Conservation (phyloP, 2,329 filamentous ascomycete genomes). For the Aspergillus nomiae region DNA sequence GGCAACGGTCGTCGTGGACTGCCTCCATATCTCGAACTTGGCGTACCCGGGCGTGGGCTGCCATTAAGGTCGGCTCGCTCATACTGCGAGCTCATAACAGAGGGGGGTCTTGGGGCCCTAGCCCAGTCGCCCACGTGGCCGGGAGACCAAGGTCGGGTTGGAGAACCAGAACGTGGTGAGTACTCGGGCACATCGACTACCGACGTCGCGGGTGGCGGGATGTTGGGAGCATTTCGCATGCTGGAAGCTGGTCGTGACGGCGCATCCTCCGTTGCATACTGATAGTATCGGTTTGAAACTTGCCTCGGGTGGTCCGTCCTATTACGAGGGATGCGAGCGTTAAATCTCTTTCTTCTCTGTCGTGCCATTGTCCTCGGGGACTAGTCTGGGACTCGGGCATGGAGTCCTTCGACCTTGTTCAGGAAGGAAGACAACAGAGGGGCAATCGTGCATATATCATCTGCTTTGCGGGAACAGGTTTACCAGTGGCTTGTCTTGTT, state of each 20-base stretch:
- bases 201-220: constrained; percentile 42
- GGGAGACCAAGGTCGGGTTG: constrained; percentile 56
- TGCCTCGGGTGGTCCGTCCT: constrained; percentile 16
- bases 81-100: constrained; percentile 66
- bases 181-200: constrained; percentile 39
- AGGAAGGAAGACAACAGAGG: not conserved
- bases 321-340: constrained; percentile 9
- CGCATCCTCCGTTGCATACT: constrained; percentile 22
- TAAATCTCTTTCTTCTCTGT: constrained; percentile 18
- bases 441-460: not conserved
- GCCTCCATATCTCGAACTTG: constrained; percentile 83
- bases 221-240: constrained; percentile 43
- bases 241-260: constrained; percentile 46
- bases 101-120: constrained; percentile 71
- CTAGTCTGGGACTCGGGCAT: not conserved
- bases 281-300: constrained; percentile 17
- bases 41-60: constrained; percentile 84
- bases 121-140: constrained; percentile 63
- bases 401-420: not conserved
- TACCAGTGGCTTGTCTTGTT: not conserved
- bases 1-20: constrained; percentile 85
- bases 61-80: constrained; percentile 89
- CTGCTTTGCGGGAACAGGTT: not conserved
- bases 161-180: constrained; percentile 43
- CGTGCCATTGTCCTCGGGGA: not conserved